Percentiles rank a stretch among this genome's conserved stretches.
These are phyloP conservation scores for Fagopyrum tataricum DNA, from an alignment of 148 eudicot species.

Conservation along the genomic window DNA sequence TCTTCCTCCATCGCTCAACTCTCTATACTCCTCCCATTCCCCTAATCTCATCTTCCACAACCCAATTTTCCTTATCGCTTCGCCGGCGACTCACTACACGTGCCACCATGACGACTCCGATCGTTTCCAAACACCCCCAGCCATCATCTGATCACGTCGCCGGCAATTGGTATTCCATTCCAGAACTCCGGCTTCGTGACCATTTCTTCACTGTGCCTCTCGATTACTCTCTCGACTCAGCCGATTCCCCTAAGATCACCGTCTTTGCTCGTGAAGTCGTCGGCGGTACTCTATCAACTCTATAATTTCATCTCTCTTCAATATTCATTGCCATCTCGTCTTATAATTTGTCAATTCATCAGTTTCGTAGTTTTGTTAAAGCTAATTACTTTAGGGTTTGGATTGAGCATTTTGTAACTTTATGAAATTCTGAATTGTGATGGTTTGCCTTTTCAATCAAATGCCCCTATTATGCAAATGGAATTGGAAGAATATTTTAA, in stretches of 20 bases:
- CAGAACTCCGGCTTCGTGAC: conserved; percentile 85
- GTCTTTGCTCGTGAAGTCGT: conserved; percentile 92
- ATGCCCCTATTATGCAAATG: neutral
- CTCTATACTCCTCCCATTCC: conserved; percentile 11
- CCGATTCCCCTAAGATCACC: conserved; percentile 44
- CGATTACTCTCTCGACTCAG: conserved; percentile 43
- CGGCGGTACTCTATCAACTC: conserved; percentile 33
- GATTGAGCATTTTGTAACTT: neutral
- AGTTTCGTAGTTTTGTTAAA: neutral
- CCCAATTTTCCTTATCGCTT: conserved; percentile 3
- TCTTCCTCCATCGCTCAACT: conserved; percentile 11
- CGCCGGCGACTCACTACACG: conserved; percentile 15
- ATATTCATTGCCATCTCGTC: neutral
- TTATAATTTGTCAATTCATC: neutral
- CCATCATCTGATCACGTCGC: conserved; percentile 28
- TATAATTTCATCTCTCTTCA: neutral
- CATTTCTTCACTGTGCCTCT: conserved; percentile 85
- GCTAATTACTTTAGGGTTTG: neutral
- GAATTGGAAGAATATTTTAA: neutral
- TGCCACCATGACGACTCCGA: conserved; percentile 28
- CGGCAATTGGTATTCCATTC: conserved; percentile 75
- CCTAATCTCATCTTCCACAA: conserved; percentile 10
- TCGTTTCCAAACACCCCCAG: conserved; percentile 9
- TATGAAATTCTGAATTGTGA: neutral
- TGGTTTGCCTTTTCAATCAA: neutral